These are phyloP conservation scores for Blastocystis sp. DNA, from an alignment of 352 stramenopile species.

Conservation along the genomic window DNA sequence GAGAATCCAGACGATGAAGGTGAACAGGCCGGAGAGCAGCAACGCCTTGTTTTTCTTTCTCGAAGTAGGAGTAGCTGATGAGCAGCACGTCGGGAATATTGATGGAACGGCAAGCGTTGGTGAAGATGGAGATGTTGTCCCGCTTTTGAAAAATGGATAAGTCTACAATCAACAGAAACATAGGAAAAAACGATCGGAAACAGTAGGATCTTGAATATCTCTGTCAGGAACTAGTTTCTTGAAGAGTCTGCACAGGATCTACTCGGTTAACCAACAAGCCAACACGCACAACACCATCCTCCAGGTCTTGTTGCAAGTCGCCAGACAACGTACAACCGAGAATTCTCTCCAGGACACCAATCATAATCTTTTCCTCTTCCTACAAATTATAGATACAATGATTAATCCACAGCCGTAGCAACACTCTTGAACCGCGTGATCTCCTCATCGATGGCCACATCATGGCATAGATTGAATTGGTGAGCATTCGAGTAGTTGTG, in stretches of 20 bases:
- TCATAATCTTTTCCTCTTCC: constrained; percentile 38
- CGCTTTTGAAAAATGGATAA: constrained; percentile 54
- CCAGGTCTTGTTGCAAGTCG: constrained; percentile 21
- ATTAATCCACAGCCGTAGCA: neutral
- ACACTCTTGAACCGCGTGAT: constrained; percentile 31
- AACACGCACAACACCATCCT: constrained; percentile 26
- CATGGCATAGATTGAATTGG: constrained; percentile 22
- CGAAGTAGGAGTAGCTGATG: constrained; percentile 52
- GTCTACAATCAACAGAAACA: constrained; percentile 6
- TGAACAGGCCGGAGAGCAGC: constrained; percentile 50
- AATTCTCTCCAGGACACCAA: constrained; percentile 19
- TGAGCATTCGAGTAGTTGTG: neutral
- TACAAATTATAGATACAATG: neutral
- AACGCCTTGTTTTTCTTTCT: constrained; percentile 22
- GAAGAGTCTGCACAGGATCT: constrained; percentile 60
- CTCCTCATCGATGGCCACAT: constrained; percentile 49
- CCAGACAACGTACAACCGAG: neutral
- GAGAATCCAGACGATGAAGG: constrained; percentile 57
- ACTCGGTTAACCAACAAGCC: neutral
- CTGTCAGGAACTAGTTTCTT: constrained; percentile 29
- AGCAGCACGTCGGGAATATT: constrained; percentile 51
- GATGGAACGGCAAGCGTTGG: constrained; percentile 63
- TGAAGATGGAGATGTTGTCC: constrained; percentile 65
- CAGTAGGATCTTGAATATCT: constrained; percentile 5
- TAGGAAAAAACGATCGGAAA: neutral